A percentile compares a stretch with the other conserved stretches of the same genome.
phyloP scores from a whole-genome alignment of 352 stramenopile genomes.

The Phytophthora sojae region DNA sequence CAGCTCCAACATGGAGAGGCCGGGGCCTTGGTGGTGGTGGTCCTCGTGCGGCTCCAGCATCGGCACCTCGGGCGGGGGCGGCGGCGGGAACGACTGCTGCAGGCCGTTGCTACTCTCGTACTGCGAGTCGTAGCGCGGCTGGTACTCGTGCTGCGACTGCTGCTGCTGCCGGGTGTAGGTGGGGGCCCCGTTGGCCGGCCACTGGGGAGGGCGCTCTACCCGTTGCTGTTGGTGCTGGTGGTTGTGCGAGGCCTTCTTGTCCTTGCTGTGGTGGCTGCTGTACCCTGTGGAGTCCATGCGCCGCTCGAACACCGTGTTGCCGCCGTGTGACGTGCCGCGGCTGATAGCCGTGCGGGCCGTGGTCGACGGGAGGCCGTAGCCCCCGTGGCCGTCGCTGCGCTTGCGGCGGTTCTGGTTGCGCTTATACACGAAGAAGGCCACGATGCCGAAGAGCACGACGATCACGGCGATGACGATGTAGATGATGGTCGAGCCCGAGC shows the following conservation, averaged over 20 bases:
- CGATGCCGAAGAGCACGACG: slow-evolving; percentile 55
- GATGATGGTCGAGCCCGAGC: slow-evolving; percentile 52
- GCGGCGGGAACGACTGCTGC: slow-evolving; percentile 32
- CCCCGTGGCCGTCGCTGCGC: slow-evolving; percentile 1
- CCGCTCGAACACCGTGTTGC: slow-evolving; percentile 26
- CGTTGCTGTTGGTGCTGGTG: slow-evolving; percentile 11
- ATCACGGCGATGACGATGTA: slow-evolving; percentile 68
- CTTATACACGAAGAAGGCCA: slow-evolving; percentile 61
- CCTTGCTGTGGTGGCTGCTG: slow-evolving; percentile 16
- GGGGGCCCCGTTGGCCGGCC: slow-evolving; percentile 35
- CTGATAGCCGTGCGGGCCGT: slow-evolving; percentile 25
- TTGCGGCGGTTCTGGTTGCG: slow-evolving; percentile 48
- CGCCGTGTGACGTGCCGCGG: slow-evolving; percentile 15
- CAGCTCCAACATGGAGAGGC: slow-evolving; percentile 41
- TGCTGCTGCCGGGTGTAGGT: slow-evolving; percentile 43
- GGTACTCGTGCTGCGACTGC: slow-evolving; percentile 4
- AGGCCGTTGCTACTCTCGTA: slow-evolving; percentile 20
- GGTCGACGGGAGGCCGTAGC: slow-evolving; percentile 25
- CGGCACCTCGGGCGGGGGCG: slow-evolving; percentile 31
- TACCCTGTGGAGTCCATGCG: slow-evolving; percentile 35
- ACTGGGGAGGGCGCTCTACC: slow-evolving; percentile 34
- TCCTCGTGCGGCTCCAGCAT: slow-evolving; percentile 39
- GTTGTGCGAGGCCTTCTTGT: slow-evolving; percentile 21
- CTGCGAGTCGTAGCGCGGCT: slow-evolving; percentile 22
- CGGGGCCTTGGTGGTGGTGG: slow-evolving; percentile 13